These are phyloP conservation scores for Vittaforma corneae DNA, from an alignment of 371 early-diverging fungal species.

Conservation along the genomic window DNA sequence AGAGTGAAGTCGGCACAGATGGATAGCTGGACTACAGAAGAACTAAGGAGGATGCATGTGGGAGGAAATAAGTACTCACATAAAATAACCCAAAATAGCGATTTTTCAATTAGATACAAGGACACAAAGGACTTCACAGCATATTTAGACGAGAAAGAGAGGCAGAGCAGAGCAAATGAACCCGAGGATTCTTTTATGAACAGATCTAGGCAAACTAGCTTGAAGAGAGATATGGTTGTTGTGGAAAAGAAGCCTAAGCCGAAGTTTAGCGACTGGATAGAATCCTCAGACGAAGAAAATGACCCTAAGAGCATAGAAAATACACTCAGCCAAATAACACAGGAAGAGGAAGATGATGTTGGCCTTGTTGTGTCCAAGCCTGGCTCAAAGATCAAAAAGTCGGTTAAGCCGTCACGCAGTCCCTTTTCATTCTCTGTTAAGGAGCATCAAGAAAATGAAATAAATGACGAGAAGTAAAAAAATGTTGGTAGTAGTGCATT, in stretches of 20 bases:
- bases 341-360: too few relatives aligned
- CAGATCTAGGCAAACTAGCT: neutral
- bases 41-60: conserved; percentile 40
- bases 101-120: conserved; percentile 38
- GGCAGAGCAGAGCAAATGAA: conserved; percentile 13
- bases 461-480: too few relatives aligned
- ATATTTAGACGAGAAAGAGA: conserved; percentile 18
- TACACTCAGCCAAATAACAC: neutral
- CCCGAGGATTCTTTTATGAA: conserved; percentile 24
- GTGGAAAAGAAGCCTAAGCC: conserved; percentile 19
- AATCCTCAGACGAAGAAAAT: neutral
- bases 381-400: conserved; percentile 1
- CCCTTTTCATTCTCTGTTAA: conserved; percentile 7
- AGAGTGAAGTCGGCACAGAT: conserved; percentile 36
- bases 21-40: conserved; percentile 42
- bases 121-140: conserved; percentile 16
- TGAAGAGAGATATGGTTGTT: conserved; percentile 8
- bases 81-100: conserved; percentile 11
- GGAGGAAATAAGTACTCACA: conserved; percentile 39
- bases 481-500: neutral
- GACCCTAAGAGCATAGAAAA: neutral
- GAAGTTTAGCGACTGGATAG: conserved; percentile 3
- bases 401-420: neutral
- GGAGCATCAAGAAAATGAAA: neutral
- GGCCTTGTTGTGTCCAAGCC: neutral